Percentiles rank a stretch among this genome's conserved stretches.
phyloP scores from a whole-genome alignment of 345 rosid genomes.

The Dovyalis caffra region DNA sequence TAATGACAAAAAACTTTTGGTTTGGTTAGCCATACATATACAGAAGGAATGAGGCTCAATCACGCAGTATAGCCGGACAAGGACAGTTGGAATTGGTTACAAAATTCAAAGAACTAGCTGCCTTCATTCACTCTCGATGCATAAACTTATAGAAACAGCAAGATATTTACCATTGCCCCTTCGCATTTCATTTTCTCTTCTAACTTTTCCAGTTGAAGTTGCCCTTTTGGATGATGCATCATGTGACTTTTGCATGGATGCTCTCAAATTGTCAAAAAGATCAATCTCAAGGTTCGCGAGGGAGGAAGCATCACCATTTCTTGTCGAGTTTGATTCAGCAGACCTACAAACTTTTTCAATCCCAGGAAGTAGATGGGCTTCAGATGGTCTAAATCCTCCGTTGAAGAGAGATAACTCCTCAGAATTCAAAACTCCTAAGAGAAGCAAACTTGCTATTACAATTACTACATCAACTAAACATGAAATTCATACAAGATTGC shows the following conservation, averaged over 20 bases:
- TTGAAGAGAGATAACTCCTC: constrained; percentile 47
- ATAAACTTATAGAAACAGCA: background rate
- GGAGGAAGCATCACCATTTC: constrained; percentile 22
- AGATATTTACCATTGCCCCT: constrained; percentile 23
- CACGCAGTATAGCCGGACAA: background rate
- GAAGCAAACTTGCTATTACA: background rate
- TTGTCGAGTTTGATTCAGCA: constrained; percentile 23
- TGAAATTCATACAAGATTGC: background rate
- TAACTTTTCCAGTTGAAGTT: constrained; percentile 12
- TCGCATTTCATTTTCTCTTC: constrained; percentile 20
- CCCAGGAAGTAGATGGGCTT: constrained; percentile 17
- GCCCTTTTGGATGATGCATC: constrained; percentile 8
- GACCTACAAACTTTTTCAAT: constrained; percentile 26
- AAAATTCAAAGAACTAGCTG: background rate
- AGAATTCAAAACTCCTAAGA: constrained; percentile 46
- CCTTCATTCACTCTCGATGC: background rate
- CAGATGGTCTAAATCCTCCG: constrained; percentile 37
- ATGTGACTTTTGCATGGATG: constrained; percentile 15
- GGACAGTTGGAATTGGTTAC: no score
- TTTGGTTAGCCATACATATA: background rate
- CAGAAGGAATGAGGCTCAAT: background rate
- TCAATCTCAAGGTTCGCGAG: constrained; percentile 46
- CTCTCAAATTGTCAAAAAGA: constrained; percentile 40
- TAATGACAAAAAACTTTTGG: background rate
- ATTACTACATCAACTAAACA: background rate